Evolutionary conservation across 352 stramenopile genomes (phyloP), one percentile per base, ranked within the genome.

Genomic region (Phytophthora fragariaefolia): DNA sequence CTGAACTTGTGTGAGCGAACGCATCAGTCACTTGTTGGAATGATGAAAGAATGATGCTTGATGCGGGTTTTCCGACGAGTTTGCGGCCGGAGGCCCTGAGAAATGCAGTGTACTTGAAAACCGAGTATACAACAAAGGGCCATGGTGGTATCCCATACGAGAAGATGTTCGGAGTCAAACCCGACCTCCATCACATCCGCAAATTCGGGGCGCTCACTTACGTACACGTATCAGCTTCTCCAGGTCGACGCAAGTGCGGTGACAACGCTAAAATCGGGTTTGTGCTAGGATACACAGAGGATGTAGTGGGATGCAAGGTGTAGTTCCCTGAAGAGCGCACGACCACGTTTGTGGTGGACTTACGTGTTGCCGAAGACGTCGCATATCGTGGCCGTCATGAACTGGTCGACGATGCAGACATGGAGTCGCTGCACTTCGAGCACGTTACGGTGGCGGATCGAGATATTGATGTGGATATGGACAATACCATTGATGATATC

Each of bases 301-400:
- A 34, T 34, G 28, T 34, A 13, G 28, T 34, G 1, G 28, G 28
- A 6, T 34, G 28, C 28, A 34, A 34, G 4, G 28, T 34, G 28
- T 34, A 34, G 7, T 34, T 34, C 28, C 2, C 28, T 34, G 4
- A 34, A 34, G 2, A n/a, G n/a, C n/a, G n/a, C 28, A 3, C 4
- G 12, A 1, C 28, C 28, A 34, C 8, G 12, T 34, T 34, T 34
- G 28, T 34, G 1, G 3, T 10, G 8, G 28, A 7, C 4, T 34
- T 34, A 1, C 28, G 28, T 10, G 28, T 34, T 34, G 28, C 28
- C 12, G 28, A 34, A 34, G 52, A 50, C 28, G 38, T 50, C 0
- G n/a, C 50, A 36, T 59, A 49, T 23, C 38, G 52, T 50, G 36
- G 42, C 26, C 52, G 52, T 32, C 52, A 59, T 12, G 52, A 49